Percentiles rank a stretch among this genome's conserved stretches.
phyloP scores from a whole-genome alignment of 257 asterid species.

The Scutellaria minor region DNA sequence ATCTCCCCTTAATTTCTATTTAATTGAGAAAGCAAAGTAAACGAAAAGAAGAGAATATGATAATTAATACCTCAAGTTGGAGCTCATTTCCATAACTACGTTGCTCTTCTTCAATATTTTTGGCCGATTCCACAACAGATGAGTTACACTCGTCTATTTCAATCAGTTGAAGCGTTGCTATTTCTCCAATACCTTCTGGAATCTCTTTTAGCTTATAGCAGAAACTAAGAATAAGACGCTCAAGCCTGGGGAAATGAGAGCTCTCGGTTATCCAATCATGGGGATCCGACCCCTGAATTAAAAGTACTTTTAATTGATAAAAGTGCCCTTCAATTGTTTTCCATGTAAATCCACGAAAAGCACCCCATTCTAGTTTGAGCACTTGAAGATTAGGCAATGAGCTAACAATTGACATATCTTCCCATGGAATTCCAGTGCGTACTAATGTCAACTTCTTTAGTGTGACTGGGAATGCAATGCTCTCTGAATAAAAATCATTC shows the following conservation, averaged over 20 bases:
- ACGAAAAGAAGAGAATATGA: too few species aligned
- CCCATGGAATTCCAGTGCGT: conserved; percentile 26
- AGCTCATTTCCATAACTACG: conserved; percentile 6
- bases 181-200: conserved; percentile 25
- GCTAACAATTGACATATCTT: background rate
- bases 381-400: conserved; percentile 10
- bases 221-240: background rate
- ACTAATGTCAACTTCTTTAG: conserved; percentile 12
- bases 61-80: too few species aligned
- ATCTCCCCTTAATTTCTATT: too few species aligned
- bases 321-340: conserved; percentile 18
- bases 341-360: conserved; percentile 5
- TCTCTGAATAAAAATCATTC: too few species aligned
- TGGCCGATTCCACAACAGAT: background rate
- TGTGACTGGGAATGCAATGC: background rate
- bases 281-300: background rate
- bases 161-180: conserved; percentile 22
- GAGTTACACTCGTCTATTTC: conserved; percentile 12
- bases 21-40: too few species aligned
- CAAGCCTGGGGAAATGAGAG: conserved; percentile 10
- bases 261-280: conserved; percentile 6
- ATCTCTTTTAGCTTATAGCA: conserved; percentile 13
- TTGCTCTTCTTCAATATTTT: conserved; percentile 19
- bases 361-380: conserved; percentile 22
- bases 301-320: background rate